Base-by-base conservation (phyloP, 2,329 filamentous ascomycete species). In the Coniochaeta prunicola region DNA sequence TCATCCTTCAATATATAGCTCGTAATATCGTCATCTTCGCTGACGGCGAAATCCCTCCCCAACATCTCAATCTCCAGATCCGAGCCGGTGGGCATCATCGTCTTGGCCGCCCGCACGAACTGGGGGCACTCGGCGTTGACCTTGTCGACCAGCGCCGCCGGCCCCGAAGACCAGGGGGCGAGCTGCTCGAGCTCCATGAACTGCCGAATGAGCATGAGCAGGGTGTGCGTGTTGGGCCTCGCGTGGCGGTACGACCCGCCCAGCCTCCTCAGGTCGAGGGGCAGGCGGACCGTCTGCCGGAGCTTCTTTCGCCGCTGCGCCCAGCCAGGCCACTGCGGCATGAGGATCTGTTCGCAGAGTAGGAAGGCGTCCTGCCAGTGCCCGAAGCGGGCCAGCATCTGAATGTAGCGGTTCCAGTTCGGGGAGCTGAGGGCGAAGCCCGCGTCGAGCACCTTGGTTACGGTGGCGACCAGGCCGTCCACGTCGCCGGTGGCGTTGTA, bases 361-460 rank as follows among this genome's bases (percentile, higher is more conserved):
- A 75, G 69, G 73, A 94, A 96, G 38, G 92, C 92, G 21, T 87
- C 78, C 54, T 83, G 73, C 65, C 82, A 80, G 53, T 81, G 78
- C 53, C 81, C 79, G 58, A 85, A 77, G 15, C 78, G 75, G 26
- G 85, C 83, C 30, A 97, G 83, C 56, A 80, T 73, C 65, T 88
- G 84, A 58, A 96, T 80, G 63, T 90, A 86, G 56, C 82, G 79
- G 69, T 96, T 94, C 91, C 91, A 96, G 64, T 90, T 92, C 65
- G 81, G 81, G 69, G 83, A 87, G 67, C 91, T 87, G 59, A 97
- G 73, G 30, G 77, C 75, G 75, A 93, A 97, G 12, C 92, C 93
- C 42, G 81, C 78, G 1, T 70, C 69, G 9, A 83, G 76, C 12
- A 92, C 76, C n/a, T 80, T 71, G 24, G 77, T 71, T 30, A 92